Conservation (phyloP, 1,139 yeast genomes). For the Saccharomyces hybrid region DNA sequence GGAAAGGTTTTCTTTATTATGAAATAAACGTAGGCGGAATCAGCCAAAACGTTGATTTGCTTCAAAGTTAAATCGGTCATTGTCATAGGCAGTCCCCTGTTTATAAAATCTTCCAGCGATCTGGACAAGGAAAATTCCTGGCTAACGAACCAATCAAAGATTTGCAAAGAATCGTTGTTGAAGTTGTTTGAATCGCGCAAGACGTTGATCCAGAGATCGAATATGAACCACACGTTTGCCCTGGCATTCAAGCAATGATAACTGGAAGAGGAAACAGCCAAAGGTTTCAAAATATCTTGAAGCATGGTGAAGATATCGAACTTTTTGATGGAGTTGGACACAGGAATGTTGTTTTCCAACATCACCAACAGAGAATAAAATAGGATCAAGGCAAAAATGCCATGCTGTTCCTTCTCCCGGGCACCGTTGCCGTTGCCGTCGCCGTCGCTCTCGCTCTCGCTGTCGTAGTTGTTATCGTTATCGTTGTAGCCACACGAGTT, state of each 20-base stretch:
- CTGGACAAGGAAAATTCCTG: slow-evolving; percentile 4
- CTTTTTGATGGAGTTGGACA: neutral
- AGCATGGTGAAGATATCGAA: neutral
- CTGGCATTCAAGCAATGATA: neutral
- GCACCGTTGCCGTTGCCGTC: neutral
- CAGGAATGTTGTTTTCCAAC: neutral
- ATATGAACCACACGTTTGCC: slow-evolving; percentile 5
- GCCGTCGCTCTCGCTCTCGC: neutral
- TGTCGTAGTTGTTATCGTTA: too few species aligned
- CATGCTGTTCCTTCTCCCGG: neutral
- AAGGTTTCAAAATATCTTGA: neutral
- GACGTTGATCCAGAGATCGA: slow-evolving; percentile 8
- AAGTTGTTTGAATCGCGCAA: slow-evolving; percentile 1
- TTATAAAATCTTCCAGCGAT: neutral
- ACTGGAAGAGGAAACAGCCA: neutral
- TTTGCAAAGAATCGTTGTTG: slow-evolving; percentile 3
- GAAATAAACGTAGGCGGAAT: neutral
- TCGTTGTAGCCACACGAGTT: neutral
- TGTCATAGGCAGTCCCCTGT: neutral
- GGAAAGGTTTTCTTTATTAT: neutral
- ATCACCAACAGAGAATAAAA: neutral
- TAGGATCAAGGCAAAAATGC: neutral
- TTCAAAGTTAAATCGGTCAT: neutral
- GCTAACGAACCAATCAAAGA: slow-evolving; percentile 7
- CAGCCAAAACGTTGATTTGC: neutral